phyloP scores from a whole-genome alignment of 176 grass and related monocot genomes.

The Oropetium thomaeum region DNA sequence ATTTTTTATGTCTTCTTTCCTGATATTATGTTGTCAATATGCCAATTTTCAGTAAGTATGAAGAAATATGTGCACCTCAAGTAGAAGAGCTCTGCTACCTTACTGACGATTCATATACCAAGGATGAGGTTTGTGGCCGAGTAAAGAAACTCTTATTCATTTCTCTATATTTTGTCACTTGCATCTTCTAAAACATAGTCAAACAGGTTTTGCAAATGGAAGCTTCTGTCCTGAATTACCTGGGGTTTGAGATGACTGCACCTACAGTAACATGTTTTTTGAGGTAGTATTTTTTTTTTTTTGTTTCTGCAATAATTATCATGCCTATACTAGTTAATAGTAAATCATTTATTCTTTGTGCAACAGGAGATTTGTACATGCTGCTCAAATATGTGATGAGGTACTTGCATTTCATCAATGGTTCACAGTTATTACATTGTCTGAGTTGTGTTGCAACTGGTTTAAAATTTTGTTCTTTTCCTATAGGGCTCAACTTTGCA shows the following conservation, averaged over 20 bases:
- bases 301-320: slow-evolving; percentile 4
- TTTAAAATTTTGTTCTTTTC: slow-evolving; percentile 30
- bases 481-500: slow-evolving; percentile 51
- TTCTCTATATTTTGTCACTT: background rate
- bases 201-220: slow-evolving; percentile 85
- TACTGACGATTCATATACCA: slow-evolving; percentile 82
- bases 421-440: background rate
- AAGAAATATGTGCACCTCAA: slow-evolving; percentile 91
- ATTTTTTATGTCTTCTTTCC: background rate
- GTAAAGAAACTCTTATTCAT: background rate
- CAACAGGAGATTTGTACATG: slow-evolving; percentile 63
- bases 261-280: slow-evolving; percentile 84
- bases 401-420: slow-evolving; percentile 48
- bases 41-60: slow-evolving; percentile 70
- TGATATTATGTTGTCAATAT: slow-evolving; percentile 20
- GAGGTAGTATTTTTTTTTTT: slow-evolving; percentile 41
- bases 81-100: slow-evolving; percentile 94
- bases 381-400: slow-evolving; percentile 67
- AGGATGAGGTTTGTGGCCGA: slow-evolving; percentile 55
- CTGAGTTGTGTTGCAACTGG: background rate
- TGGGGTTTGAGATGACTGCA: slow-evolving; percentile 88
- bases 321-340: slow-evolving; percentile 1
- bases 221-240: slow-evolving; percentile 61
- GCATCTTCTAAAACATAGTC: slow-evolving; percentile 1
- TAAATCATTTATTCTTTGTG: slow-evolving; percentile 4